Conservation (phyloP, 2,329 filamentous ascomycete species). For the Ceratocystis colombiana region DNA sequence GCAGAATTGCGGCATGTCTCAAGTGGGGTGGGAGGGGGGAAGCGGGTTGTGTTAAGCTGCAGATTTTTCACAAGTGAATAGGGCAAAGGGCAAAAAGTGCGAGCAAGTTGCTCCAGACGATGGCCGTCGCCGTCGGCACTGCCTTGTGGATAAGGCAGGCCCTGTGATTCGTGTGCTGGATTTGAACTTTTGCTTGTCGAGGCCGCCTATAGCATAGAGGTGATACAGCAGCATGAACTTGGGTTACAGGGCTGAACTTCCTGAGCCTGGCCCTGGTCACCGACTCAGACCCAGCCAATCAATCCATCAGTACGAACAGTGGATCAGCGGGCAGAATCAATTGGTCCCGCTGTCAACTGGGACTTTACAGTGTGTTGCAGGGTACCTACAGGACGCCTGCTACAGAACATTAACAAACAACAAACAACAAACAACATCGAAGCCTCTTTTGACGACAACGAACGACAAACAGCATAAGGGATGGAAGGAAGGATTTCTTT, state of each 20-base stretch:
- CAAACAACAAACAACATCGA: neutral
- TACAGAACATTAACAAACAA: neutral
- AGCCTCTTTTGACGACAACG: neutral
- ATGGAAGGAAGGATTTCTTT: neutral
- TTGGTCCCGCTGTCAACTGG: constrained; percentile 23
- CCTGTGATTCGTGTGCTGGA: neutral
- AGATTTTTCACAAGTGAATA: neutral
- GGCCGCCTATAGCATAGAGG: neutral
- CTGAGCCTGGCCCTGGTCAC: neutral
- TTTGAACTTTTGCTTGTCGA: neutral
- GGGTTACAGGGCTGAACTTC: constrained; percentile 2
- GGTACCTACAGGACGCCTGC: neutral
- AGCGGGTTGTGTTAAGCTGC: neutral
- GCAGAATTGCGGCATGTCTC: neutral
- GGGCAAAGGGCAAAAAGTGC: neutral
- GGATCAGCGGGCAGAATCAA: constrained; percentile 15
- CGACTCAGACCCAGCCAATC: neutral
- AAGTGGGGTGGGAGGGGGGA: neutral
- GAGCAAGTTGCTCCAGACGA: neutral
- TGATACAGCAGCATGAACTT: neutral
- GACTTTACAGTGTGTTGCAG: neutral
- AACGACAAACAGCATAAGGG: neutral
- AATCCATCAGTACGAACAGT: neutral
- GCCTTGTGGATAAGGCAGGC: neutral
- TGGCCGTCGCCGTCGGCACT: no score